Evolutionary conservation across 2,329 filamentous ascomycete genomes (phyloP), one percentile per base, ranked within the genome.

Genomic region (Exophiala phaeomuriformis): DNA sequence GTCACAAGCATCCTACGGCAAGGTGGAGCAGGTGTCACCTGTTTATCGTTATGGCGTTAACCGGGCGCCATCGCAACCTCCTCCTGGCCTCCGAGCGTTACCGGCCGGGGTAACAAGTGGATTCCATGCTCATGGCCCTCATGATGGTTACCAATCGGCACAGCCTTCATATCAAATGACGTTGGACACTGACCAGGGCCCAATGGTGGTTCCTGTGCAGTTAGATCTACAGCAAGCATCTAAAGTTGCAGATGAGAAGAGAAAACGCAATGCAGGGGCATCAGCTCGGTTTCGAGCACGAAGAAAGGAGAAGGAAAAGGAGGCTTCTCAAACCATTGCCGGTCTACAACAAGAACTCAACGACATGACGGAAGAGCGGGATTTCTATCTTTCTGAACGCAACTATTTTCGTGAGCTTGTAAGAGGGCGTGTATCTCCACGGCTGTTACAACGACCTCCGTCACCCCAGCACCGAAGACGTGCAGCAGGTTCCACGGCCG

Each of bases 181-280:
- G 9, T 61, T 66, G 29, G 65, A 67, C 47, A 63, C 66, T 52
- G 58, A 62, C 59, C 32, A 70, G 64, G 65, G 66, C 47, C 64
- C 51, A 46, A 64, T 71, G 68, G 63, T 74, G 69, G 62, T 69
- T 62, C 59, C 72, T 68, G 61, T 72, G 64, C 57, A 61, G 41
- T 46, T 63, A 47, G 88, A 95, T 66, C 82, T 87, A 41, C 85
- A 88, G 61, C 85, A 88, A 63, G 89, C 85, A 8, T 94, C 89
- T 8, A 85, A 84, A 61, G 82, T 88, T 63, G 86, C 88, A 37
- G 87, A 93, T 64, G 88, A 94, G 68, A 95, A 93, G 71, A 78
- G 89, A 52, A 84, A 86, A 67, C 81, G 88, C 48, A 95, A 95
- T 65, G 89, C 89, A 39, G 86, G 86, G 45, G 89, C 89, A 4